Evolutionary conservation across 129 eudicot species (phyloP), one percentile per base, ranked within the genome.

Genomic region (Saussurea involucrata): DNA sequence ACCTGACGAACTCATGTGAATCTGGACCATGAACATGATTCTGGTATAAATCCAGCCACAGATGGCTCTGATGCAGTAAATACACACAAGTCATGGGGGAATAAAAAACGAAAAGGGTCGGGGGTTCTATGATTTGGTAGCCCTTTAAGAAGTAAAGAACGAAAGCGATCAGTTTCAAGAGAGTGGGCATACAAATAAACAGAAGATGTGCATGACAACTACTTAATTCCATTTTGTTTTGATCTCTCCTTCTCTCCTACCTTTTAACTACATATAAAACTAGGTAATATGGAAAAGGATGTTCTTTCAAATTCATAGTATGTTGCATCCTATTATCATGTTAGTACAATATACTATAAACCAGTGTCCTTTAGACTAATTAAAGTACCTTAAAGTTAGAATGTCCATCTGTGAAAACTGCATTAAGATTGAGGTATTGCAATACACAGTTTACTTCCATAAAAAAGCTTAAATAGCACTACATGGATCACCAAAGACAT

Each of bases 21-120:
- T 88, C 91, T 37, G 92, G 85, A 80, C 93, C 89, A 44, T 86
- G 91, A 61, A 90, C 91, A 73, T 90, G 87, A 69, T 88, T 90
- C 71, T 90, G 86, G 67, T 37, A 37, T 37, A 37, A 37, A 37
- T 37, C 46, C 3, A 37, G 13, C 3, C n/a, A n/a, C n/a, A n/a
- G n/a, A n/a, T n/a, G n/a, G n/a, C n/a, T n/a, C n/a, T n/a, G n/a
- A n/a, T n/a, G n/a, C n/a, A n/a, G n/a, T n/a, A n/a, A n/a, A n/a
- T n/a, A n/a, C n/a, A n/a, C n/a, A n/a, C n/a, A n/a, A n/a, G n/a
- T n/a, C n/a, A n/a, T n/a, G n/a, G n/a, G n/a, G n/a, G n/a, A n/a
- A n/a, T n/a, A n/a, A n/a, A n/a, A n/a, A n/a, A n/a, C n/a, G n/a
- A n/a, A n/a, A n/a, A n/a, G n/a, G 36, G 69, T 40, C 8, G 31